Evolutionary conservation across 306 rosid genomes (phyloP).

Genomic region (Quercus gilva): DNA sequence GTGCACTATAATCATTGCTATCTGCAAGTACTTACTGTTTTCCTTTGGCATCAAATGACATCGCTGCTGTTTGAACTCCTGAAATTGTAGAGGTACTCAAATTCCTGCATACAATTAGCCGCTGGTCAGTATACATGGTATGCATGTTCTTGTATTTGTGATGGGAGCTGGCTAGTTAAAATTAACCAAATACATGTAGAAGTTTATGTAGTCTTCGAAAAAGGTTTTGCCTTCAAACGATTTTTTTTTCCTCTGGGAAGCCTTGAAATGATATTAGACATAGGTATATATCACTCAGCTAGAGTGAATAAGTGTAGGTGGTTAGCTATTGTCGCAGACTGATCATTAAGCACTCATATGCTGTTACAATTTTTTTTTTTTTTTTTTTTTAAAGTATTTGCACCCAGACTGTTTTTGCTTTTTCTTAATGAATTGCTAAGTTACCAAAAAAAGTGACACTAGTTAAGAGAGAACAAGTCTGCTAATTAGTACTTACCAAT

Average conservation of each 20-base stretch:
- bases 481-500: conserved; percentile 27
- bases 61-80: conserved; percentile 39
- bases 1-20: neutral
- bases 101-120: conserved; percentile 35
- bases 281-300: too few relatives aligned
- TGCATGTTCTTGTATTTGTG: neutral
- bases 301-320: too few relatives aligned
- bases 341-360: neutral
- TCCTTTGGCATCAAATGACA: conserved; percentile 25
- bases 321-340: neutral
- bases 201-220: neutral
- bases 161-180: neutral
- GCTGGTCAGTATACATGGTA: neutral
- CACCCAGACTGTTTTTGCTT: too few relatives aligned
- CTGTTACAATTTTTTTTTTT: neutral
- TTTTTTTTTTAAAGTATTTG: too few relatives aligned
- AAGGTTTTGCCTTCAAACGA: neutral
- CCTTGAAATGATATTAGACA: too few relatives aligned
- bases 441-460: neutral
- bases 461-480: neutral
- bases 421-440: too few relatives aligned
- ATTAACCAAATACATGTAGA: neutral
- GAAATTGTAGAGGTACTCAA: conserved; percentile 42
- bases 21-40: conserved; percentile 34
- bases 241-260: too few relatives aligned